Evolutionary conservation across 2,329 filamentous ascomycete species (phyloP), one percentile per base, ranked within the genome.

Genomic region (Fusarium sp.): DNA sequence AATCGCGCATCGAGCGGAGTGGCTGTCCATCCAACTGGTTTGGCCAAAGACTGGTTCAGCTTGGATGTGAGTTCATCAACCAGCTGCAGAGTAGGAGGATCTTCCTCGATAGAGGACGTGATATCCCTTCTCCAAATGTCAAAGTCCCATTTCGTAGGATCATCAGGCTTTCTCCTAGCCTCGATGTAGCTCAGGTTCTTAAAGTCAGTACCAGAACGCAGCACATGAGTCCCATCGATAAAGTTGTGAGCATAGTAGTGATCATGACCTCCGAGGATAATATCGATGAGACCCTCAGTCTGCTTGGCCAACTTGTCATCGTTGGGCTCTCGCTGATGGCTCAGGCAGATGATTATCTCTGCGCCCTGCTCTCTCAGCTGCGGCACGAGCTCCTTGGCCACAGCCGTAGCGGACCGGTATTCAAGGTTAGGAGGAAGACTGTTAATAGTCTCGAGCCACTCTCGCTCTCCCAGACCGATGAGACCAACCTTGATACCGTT

Each of bases 371-470:
- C 87, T 44, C 91, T 87, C 55, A 97, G 82, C 58, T 86, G 79
- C 0, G 93, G 92, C 0, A 93, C 88, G 1, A 97, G 83, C 75
- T 93, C 89, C 73, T 86, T 89, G 3, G 93, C 94, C 1, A 91
- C 93, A 60, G 87, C 86, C 6, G 86, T 90, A 4, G 93, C 92
- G 8, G 92, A 94, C 75, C 89, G 89, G 83, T 96, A 97, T 70
- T 93, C 88, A 58, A 97, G 84, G 72, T 93, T 85, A 0, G 93
- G 93, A 0, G 93, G 94, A 8, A 97, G 82, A 11, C 88, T 88
- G 79, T 97, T 97, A 80, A 97, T 94, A 0, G 93, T 97, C 64
- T 90, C 93, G 11, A 97, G 86, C 90, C 93, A 97, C 78, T 97
- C 93, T 53, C 92, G 85, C 81, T 97, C 93, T 1, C 91, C 93